phyloP scores from a whole-genome alignment of 108 stramenopile genomes.

The Schizochytrium sp. region DNA sequence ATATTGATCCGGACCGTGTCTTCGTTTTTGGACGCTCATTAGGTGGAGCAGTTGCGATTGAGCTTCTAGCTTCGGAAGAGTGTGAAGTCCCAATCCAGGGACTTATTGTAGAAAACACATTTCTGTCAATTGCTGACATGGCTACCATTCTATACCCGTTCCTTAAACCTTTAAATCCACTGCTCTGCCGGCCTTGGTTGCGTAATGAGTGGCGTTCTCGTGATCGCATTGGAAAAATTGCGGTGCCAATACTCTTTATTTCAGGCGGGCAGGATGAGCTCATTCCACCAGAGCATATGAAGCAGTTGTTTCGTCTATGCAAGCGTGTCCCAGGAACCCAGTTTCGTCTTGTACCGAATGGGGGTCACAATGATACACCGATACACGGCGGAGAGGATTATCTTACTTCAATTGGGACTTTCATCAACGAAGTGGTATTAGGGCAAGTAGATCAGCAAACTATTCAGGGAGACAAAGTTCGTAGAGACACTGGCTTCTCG shows the following conservation, averaged over 20 bases:
- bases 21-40: conserved; percentile 89
- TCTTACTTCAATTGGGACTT: neutral
- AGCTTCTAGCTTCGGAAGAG: conserved; percentile 79
- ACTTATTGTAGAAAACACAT: conserved; percentile 95
- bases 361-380: conserved; percentile 96
- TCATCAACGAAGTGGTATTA: neutral
- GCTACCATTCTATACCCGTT: conserved; percentile 91
- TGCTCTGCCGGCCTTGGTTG: conserved; percentile 81
- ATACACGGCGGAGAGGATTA: conserved; percentile 79
- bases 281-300: conserved; percentile 92
- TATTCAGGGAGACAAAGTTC: neutral
- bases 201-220: conserved; percentile 85
- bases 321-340: neutral
- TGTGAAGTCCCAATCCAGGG: conserved; percentile 76
- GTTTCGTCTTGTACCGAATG: conserved; percentile 78
- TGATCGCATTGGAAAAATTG: conserved; percentile 73
- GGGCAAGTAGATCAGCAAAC: neutral
- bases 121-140: conserved; percentile 89
- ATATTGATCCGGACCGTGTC: conserved; percentile 78
- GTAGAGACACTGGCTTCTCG: neutral
- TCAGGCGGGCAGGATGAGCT: conserved; percentile 89
- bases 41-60: conserved; percentile 93
- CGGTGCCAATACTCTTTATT: conserved; percentile 84
- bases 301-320: conserved; percentile 71
- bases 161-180: conserved; percentile 76